Evolutionary conservation across 257 asterid species (phyloP).

Genomic region (Euphrasia confusa): DNA sequence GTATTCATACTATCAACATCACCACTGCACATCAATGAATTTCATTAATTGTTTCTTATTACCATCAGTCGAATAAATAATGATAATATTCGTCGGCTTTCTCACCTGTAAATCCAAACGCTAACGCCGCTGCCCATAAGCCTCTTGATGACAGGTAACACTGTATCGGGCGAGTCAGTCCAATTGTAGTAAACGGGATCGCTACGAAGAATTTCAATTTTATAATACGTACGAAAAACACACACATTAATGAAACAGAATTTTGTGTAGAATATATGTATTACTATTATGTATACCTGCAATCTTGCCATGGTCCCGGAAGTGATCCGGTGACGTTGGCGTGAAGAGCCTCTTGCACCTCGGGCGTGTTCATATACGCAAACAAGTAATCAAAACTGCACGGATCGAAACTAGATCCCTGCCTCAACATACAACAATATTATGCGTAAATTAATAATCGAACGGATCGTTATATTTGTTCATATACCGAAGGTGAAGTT

Average conservation of each 20-base stretch:
- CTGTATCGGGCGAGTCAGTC: not conserved
- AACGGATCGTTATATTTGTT: too few relatives aligned
- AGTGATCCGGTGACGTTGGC: not conserved
- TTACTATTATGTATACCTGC: constrained; percentile 29
- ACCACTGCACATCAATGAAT: constrained; percentile 29
- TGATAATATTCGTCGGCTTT: too few relatives aligned
- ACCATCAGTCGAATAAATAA: too few relatives aligned
- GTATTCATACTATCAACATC: constrained; percentile 37
- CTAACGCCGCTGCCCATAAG: not conserved
- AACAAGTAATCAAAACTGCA: not conserved
- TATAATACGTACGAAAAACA: too few relatives aligned
- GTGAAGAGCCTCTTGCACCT: not conserved
- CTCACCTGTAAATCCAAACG: constrained; percentile 1
- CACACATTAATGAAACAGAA: too few relatives aligned
- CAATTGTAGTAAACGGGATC: not conserved
- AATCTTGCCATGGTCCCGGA: constrained; percentile 31
- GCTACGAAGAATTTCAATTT: too few relatives aligned
- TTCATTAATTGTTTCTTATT: not conserved
- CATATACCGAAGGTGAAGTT: too few relatives aligned
- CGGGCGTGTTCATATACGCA: not conserved
- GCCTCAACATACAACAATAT: too few relatives aligned
- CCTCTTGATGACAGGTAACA: not conserved
- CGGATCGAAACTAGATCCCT: not conserved
- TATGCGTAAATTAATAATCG: too few relatives aligned
- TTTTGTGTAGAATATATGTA: too few relatives aligned